Evolutionary conservation across 2,329 filamentous ascomycete species (phyloP), one percentile per base, ranked within the genome.

Genomic region (Diplodia seriata): DNA sequence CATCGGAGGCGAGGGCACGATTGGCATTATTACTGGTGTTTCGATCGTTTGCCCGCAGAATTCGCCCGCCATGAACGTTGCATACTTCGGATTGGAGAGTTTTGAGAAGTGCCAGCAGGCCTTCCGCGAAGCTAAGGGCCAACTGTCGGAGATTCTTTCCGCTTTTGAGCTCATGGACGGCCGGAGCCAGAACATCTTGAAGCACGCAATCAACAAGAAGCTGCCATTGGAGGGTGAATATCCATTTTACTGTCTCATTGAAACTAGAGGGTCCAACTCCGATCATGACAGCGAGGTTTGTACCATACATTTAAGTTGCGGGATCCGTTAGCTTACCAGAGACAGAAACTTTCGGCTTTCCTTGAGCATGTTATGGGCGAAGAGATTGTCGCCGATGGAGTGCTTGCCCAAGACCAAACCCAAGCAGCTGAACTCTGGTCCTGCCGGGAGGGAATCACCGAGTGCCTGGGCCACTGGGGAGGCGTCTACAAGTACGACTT

Each of bases 401-500:
- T 97, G 11, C 84, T 98, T 49, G 95, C 95, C 1, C 91, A 98
- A 80, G 91, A 97, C 75, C 93, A 96, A 80, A 97, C 94, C 1
- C 96, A 99, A 80, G 86, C 91, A 72, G 88, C 88, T 75, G 85
- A 90, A 3, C 85, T 99, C 63, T 99, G 95, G 95, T 85, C 87
- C 69, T 98, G 94, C 89, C 89, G 95, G 71, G 95, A 99, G 83
- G 93, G 93, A 72, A 92, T 99, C 73, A 90, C 94, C 0, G 95
- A 99, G 82, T 89, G 90, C 55, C 84, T 96, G 31, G 92, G 92
- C 70, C 93, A 97, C 78, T 93, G 91, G 81, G 96, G 95, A 68
- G 95, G 94, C 54, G 94, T 95, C 9, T 99, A 99, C 86, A 99
- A 99, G 82, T 99, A 99, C 79, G 95, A 99, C 76, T 85, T 99